Evolutionary conservation across 2,329 filamentous ascomycete genomes (phyloP).

Genomic region (Tolypocladium ophioglossoides): DNA sequence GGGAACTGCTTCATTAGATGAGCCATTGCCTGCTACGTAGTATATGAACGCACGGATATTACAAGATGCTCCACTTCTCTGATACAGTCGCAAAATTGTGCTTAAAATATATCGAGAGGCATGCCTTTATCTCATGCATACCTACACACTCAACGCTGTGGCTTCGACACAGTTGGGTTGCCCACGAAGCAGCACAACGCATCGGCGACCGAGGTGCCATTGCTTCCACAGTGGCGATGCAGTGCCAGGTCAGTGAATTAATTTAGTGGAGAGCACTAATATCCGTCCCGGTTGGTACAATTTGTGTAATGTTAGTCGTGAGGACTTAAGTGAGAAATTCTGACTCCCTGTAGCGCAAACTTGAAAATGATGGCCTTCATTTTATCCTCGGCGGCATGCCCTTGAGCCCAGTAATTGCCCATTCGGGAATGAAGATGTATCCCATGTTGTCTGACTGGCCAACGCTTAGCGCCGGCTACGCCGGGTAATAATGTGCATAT

Average conservation of each 20-base stretch:
- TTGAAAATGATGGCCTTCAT: neutral
- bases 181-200: too few relatives aligned
- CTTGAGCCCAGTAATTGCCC: neutral
- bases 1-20: neutral
- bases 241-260: neutral
- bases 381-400: neutral
- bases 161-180: neutral
- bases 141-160: neutral
- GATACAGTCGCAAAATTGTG: neutral
- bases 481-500: too few relatives aligned
- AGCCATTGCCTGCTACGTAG: neutral
- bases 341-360: too few relatives aligned
- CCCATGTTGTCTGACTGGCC: neutral
- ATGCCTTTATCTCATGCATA: neutral
- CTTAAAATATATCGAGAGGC: neutral
- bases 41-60: too few relatives aligned
- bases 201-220: neutral
- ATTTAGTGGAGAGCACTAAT: neutral
- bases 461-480: neutral
- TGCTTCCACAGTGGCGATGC: too few relatives aligned
- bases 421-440: neutral
- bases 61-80: too few relatives aligned
- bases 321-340: too few relatives aligned
- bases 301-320: neutral
- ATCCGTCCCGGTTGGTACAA: neutral